Evolutionary conservation across 257 asterid species (phyloP).

Genomic region (Fraxinus pennsylvanica): DNA sequence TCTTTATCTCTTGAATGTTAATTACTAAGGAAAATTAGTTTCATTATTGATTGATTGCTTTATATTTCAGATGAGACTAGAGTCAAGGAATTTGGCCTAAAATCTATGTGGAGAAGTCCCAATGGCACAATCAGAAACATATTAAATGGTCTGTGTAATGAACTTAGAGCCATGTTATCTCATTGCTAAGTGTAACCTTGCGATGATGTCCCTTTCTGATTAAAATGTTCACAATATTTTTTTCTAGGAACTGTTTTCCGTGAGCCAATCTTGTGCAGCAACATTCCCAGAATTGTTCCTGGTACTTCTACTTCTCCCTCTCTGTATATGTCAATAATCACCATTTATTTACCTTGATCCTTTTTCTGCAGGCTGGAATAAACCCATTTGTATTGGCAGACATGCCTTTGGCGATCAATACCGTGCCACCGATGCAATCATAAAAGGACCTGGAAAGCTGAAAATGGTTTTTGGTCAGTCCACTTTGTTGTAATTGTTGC

Average conservation of each 20-base stretch:
- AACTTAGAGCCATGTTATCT: neutral
- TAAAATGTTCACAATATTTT: constrained; percentile 9
- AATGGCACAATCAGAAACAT: constrained; percentile 94
- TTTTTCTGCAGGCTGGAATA: constrained; percentile 73
- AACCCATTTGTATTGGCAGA: constrained; percentile 92
- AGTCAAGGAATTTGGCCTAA: constrained; percentile 85
- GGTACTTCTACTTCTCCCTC: constrained; percentile 48
- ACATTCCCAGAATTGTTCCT: constrained; percentile 78
- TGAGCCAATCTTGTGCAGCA: constrained; percentile 80
- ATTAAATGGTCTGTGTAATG: constrained; percentile 56
- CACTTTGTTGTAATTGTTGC: neutral
- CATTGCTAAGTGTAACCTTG: constrained; percentile 2
- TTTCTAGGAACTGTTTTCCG: constrained; percentile 87
- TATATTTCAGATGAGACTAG: constrained; percentile 68
- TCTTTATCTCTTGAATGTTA: constrained; percentile 4
- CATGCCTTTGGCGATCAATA: constrained; percentile 97
- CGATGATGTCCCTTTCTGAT: constrained; percentile 12
- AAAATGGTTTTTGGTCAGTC: constrained; percentile 85
- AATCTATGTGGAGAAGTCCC: constrained; percentile 92
- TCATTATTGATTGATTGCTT: neutral
- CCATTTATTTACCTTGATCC: constrained; percentile 20
- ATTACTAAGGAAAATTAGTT: constrained; percentile 10
- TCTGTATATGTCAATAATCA: constrained; percentile 17
- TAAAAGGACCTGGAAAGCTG: constrained; percentile 83
- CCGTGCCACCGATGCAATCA: constrained; percentile 78